Conservation (phyloP, 2,329 filamentous ascomycete genomes). For the Colletotrichum acutatum region DNA sequence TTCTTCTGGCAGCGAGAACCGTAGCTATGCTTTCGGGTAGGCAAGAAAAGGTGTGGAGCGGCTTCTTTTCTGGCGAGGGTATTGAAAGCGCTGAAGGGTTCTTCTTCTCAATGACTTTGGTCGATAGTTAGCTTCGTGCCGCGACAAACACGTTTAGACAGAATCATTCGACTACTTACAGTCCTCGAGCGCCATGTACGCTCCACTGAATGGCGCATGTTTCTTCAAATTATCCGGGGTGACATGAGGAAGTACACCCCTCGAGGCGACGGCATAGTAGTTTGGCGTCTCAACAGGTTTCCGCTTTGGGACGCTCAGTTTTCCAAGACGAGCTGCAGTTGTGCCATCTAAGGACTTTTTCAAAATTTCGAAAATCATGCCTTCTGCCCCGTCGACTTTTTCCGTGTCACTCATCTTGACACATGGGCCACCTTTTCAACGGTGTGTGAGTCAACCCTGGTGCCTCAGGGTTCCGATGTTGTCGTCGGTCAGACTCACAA, state of each 20-base stretch:
- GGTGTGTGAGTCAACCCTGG: slow-evolving; percentile 8
- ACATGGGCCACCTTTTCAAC: neutral
- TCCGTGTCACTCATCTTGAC: slow-evolving; percentile 38
- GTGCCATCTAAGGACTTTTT: slow-evolving; percentile 51
- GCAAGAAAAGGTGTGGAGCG: slow-evolving; percentile 81
- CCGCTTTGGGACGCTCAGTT: slow-evolving; percentile 70
- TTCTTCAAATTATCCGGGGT: slow-evolving; percentile 83
- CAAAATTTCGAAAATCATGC: slow-evolving; percentile 60
- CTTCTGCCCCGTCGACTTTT: slow-evolving; percentile 31
- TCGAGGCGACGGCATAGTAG: slow-evolving; percentile 82
- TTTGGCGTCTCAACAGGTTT: slow-evolving; percentile 83
- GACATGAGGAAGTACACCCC: slow-evolving; percentile 87
- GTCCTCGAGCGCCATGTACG: slow-evolving; percentile 90
- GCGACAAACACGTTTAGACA: neutral
- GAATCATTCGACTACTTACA: slow-evolving; percentile 69
- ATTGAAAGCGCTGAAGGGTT: slow-evolving; percentile 57
- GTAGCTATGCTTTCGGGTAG: slow-evolving; percentile 74
- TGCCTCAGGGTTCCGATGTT: neutral
- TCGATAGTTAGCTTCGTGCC: neutral
- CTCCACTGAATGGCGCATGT: slow-evolving; percentile 72
- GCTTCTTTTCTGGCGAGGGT: slow-evolving; percentile 55
- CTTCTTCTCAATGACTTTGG: slow-evolving; percentile 64
- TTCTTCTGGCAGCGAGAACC: slow-evolving; percentile 81
- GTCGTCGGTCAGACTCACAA: neutral
- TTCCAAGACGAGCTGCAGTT: slow-evolving; percentile 72